These are phyloP conservation scores for Populus tremula DNA, from an alignment of 345 rosid genomes.

Conservation along the genomic window DNA sequence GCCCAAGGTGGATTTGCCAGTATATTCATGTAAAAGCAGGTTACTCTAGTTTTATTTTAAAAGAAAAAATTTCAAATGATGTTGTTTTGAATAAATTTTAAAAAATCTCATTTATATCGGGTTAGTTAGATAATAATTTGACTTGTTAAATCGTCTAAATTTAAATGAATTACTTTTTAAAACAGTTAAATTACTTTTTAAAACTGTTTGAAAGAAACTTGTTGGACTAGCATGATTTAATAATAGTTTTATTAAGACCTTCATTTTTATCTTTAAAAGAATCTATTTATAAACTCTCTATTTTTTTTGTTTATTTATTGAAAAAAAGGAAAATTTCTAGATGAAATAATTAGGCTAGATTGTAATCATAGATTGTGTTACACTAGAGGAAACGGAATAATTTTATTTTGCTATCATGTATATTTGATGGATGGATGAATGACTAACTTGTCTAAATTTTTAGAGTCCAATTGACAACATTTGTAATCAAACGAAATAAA, in stretches of 20 bases:
- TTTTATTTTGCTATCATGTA: background rate
- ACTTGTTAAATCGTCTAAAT: too few species aligned
- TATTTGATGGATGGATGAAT: conserved; percentile 16
- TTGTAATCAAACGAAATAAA: conserved; percentile 29
- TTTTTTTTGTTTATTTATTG: background rate
- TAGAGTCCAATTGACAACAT: conserved; percentile 34
- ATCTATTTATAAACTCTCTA: background rate
- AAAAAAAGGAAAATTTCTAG: background rate
- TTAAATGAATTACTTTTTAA: too few species aligned
- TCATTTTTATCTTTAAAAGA: background rate
- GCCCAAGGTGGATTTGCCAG: too few species aligned
- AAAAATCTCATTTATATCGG: too few species aligned
- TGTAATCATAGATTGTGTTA: background rate
- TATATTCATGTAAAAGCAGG: too few species aligned
- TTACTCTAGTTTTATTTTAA: too few species aligned
- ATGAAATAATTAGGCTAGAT: background rate
- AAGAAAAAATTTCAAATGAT: too few species aligned
- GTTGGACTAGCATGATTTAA: too few species aligned
- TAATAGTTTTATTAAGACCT: conserved; percentile 12
- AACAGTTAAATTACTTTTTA: too few species aligned
- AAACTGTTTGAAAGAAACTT: too few species aligned
- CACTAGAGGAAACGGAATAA: background rate
- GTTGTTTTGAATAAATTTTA: too few species aligned
- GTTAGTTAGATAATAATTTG: too few species aligned
- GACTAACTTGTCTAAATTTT: conserved; percentile 9